Evolutionary conservation across 306 rosid species (phyloP), one percentile per base, ranked within the genome.

Genomic region (Adenanthera pavonina): DNA sequence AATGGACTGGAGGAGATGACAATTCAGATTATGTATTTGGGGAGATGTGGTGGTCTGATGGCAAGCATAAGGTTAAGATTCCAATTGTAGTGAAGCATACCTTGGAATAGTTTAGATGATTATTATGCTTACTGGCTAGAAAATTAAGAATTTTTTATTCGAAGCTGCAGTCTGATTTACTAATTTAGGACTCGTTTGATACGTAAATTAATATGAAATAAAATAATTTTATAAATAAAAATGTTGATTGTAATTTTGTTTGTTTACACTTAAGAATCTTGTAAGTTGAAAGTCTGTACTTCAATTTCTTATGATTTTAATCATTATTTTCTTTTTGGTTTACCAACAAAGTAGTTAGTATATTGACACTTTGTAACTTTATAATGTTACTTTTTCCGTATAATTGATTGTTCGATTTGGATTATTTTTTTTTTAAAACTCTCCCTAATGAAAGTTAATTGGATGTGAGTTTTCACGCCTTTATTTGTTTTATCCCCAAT

Each of bases 11-110:
- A 4, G 60, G 0, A 47, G 19, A 20, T 9, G 48, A 69, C 20
- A 1, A 2, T 78, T 47, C 20, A 57, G 80, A 65, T 44, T 84
- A 82, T 81, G 88, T 65, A 46, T 91, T 82, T 84, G 92, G 95
- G 15, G 69, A 77, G 38, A 40, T 89, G 84, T 34, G 52, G 87
- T 84, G 78, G 87, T 80, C 54, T 69, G 87, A 85, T 72, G 87
- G 85, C 0, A 75, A 43, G 48, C 85, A 76, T 60, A 64, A 60
- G 76, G 72, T 85, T 17, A 75, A 68, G 66, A 80, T 82, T 54
- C 72, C 84, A 20, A 43, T 74, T 48, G 54, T 89, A 75, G 92
- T 83, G 88, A 77, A 85, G 84, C 78, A 62, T 49, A 30, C 33
- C 20, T 16, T 69, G 74, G 57, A 70, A 2, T 17, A 41, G 52